A percentile compares a stretch with the other conserved stretches of the same genome.
phyloP scores from a whole-genome alignment of 2,329 filamentous ascomycete species.

The Cordyceps tenuipes region DNA sequence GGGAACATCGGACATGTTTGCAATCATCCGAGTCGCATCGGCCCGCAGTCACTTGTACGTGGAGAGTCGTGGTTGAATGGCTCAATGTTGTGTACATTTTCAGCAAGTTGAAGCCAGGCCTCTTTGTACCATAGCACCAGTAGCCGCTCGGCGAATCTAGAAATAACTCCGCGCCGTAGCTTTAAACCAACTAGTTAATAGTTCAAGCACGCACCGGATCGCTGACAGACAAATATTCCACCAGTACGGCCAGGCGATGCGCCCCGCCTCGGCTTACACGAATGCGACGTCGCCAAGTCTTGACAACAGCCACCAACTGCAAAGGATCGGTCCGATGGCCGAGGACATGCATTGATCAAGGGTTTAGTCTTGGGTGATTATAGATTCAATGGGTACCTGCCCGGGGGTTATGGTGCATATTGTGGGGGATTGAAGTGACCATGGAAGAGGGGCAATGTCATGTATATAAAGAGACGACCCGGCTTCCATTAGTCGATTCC shows the following conservation, averaged over 20 bases:
- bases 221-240: constrained; percentile 8
- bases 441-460: background rate
- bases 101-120: too few relatives aligned
- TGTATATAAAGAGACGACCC: background rate
- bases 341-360: background rate
- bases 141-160: background rate
- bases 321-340: constrained; percentile 3
- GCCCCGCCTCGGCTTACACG: background rate
- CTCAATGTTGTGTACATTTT: too few relatives aligned
- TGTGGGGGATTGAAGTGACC: background rate
- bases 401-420: background rate
- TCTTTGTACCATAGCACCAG: background rate
- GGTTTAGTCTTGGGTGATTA: background rate
- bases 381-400: background rate
- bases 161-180: background rate
- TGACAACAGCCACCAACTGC: background rate
- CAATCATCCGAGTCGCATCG: too few relatives aligned
- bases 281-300: background rate
- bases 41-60: too few relatives aligned
- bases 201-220: background rate
- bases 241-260: constrained; percentile 5
- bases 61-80: too few relatives aligned
- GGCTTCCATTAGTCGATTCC: background rate
- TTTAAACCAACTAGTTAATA: too few relatives aligned
- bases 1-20: background rate